These are phyloP conservation scores for Dactylellina parvicollis DNA, from an alignment of 2,329 filamentous ascomycete species.

Conservation along the genomic window DNA sequence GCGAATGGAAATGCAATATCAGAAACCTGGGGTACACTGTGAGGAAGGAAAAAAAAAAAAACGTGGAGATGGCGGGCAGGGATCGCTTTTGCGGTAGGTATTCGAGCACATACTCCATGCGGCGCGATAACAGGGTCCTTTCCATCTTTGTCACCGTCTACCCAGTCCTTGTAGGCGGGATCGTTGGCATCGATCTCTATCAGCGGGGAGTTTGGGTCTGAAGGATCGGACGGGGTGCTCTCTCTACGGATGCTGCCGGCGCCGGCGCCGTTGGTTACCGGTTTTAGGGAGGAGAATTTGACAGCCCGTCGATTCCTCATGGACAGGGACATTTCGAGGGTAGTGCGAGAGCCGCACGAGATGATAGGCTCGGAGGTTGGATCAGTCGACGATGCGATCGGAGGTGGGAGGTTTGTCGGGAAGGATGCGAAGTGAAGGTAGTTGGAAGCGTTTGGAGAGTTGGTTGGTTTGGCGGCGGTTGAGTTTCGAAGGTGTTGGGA, in stretches of 20 bases:
- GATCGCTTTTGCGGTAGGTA: conserved; percentile 34
- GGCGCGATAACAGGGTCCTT: conserved; percentile 6
- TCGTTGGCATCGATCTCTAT: conserved; percentile 47
- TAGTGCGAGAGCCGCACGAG: conserved; percentile 28
- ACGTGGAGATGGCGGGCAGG: conserved; percentile 34
- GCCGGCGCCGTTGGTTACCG: conserved; percentile 35
- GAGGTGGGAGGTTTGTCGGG: conserved; percentile 18
- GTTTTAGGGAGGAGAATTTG: conserved; percentile 51
- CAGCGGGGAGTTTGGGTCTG: conserved; percentile 50
- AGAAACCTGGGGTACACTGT: conserved; percentile 32
- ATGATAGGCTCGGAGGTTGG: conserved; percentile 10
- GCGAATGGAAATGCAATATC: conserved; percentile 30
- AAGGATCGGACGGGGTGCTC: conserved; percentile 49
- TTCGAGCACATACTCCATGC: conserved; percentile 22
- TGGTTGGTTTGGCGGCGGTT: too few relatives aligned
- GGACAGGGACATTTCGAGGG: conserved; percentile 15
- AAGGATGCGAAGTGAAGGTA: conserved; percentile 13
- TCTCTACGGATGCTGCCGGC: conserved; percentile 50
- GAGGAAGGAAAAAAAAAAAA: conserved; percentile 15
- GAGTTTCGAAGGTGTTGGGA: conserved; percentile 11
- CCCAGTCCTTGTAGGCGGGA: conserved; percentile 50
- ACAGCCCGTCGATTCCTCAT: conserved; percentile 47
- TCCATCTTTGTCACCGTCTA: conserved; percentile 49
- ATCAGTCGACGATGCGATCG: conserved; percentile 19
- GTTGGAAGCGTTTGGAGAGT: conserved; percentile 10